Evolutionary conservation across 1,284 basidiomycete species (phyloP), one percentile per base, ranked within the genome.

Genomic region (Quambalaria eucalypti): DNA sequence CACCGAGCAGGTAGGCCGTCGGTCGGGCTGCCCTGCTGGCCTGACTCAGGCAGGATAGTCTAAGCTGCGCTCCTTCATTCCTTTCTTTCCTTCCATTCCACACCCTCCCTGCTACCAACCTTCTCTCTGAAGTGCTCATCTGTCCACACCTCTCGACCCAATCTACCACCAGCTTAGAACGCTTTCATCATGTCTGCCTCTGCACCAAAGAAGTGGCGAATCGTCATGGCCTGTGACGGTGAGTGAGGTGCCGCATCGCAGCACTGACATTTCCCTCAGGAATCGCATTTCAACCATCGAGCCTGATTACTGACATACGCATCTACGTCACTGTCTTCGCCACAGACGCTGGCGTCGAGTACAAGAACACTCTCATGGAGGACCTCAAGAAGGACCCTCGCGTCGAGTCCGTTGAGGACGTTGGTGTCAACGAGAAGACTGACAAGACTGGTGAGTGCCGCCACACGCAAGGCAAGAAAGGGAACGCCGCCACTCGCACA

Each of bases 361-460:
- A 70, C 68, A 70, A 68, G 57, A 61, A 68, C 53, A 60, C 57
- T 4, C 49, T 70, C 46, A 60, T 65, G 40, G 60, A 58, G 49
- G 66, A 68, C 31, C 59, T 70, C 47, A 42, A 70, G 47, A 31
- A 47, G 25, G 68, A 70, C 23, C 62, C 66, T 23, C 68, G 66
- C 5, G 68, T 70, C 23, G 59, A 56, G 29, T 60, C 53, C 5
- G 62, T 70, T 51, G 38, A 62, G 29, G 68, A 70, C 44, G 66
- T 70, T 16, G 68, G 68, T 28, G 68, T 68, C 9, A 60, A 60
- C 28, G 54, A 50, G 60, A 62, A 55, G 33, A 54, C 64, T 1
- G 68, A 70, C 62, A 68, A 70, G 64, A 79, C 77, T 10, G 30
- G 54, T 56, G 38, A 29, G 54, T 36, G 25, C 16, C 9, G 12